Conservation (phyloP, 345 rosid species). For the Bruguiera sexangula region DNA sequence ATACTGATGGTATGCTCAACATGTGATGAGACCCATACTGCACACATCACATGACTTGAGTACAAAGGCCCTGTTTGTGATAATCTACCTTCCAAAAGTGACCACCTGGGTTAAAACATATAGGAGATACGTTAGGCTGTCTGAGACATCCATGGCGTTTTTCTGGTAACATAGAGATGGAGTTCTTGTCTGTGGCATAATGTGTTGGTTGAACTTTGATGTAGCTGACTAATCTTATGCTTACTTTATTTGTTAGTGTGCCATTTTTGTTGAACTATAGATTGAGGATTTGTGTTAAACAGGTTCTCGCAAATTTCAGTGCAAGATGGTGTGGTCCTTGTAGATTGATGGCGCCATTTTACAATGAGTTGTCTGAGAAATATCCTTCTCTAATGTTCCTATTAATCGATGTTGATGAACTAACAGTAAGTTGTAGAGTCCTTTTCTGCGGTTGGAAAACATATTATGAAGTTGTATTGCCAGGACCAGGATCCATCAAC, state of each 20-base stretch:
- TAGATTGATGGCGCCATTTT: slow-evolving; percentile 39
- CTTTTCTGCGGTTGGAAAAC: background rate
- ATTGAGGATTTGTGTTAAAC: slow-evolving; percentile 20
- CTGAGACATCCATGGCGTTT: background rate
- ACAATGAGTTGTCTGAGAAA: slow-evolving; percentile 50
- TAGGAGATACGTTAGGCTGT: background rate
- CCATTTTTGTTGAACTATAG: slow-evolving; percentile 7
- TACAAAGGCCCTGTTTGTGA: no score
- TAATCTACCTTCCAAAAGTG: background rate
- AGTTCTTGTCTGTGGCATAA: background rate
- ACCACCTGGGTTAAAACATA: background rate
- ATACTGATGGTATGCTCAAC: no score
- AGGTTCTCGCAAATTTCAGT: slow-evolving; percentile 60
- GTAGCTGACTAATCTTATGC: background rate
- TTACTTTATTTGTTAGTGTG: background rate
- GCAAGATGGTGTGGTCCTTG: slow-evolving; percentile 65
- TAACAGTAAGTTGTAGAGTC: slow-evolving; percentile 40
- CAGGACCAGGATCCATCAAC: background rate
- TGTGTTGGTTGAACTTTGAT: background rate
- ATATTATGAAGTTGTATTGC: background rate
- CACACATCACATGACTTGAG: background rate
- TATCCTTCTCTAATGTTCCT: slow-evolving; percentile 52
- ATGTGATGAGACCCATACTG: background rate
- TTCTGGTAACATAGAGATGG: background rate
- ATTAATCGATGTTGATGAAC: slow-evolving; percentile 54